A percentile compares a stretch with the other conserved stretches of the same genome.
phyloP scores from a whole-genome alignment of 2,329 filamentous ascomycete genomes.

The Oidium heveae region DNA sequence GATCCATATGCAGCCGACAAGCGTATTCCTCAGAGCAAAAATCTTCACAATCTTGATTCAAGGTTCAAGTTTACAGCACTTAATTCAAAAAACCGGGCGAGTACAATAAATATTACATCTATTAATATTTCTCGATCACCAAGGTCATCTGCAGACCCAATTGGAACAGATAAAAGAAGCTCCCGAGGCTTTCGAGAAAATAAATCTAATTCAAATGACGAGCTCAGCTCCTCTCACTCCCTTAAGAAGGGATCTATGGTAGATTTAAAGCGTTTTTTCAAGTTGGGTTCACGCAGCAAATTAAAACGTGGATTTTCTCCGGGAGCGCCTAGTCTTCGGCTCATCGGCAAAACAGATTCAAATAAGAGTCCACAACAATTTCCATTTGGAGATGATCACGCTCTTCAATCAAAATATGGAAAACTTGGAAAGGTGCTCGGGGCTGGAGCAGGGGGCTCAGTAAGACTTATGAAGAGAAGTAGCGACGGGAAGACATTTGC shows the following conservation, averaged over 20 bases:
- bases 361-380: conserved; percentile 31
- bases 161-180: conserved; percentile 15
- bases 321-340: conserved; percentile 20
- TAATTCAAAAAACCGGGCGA: conserved; percentile 38
- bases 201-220: neutral
- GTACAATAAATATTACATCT: conserved; percentile 26
- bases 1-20: conserved; percentile 74
- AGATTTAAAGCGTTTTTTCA: conserved; percentile 92
- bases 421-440: conserved; percentile 88
- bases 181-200: conserved; percentile 23
- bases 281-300: conserved; percentile 43
- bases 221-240: neutral
- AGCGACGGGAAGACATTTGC: conserved; percentile 87
- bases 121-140: conserved; percentile 22
- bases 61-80: conserved; percentile 52
- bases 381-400: conserved; percentile 86
- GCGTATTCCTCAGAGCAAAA: conserved; percentile 41
- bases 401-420: conserved; percentile 72
- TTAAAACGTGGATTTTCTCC: conserved; percentile 39
- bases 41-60: conserved; percentile 43
- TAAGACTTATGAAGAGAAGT: conserved; percentile 77
- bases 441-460: conserved; percentile 81
- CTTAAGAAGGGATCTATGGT: conserved; percentile 58
- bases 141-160: conserved; percentile 15
- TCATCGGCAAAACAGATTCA: neutral